Base-by-base conservation (phyloP, 2,329 filamentous ascomycete species). In the Diplodia corticola region DNA sequence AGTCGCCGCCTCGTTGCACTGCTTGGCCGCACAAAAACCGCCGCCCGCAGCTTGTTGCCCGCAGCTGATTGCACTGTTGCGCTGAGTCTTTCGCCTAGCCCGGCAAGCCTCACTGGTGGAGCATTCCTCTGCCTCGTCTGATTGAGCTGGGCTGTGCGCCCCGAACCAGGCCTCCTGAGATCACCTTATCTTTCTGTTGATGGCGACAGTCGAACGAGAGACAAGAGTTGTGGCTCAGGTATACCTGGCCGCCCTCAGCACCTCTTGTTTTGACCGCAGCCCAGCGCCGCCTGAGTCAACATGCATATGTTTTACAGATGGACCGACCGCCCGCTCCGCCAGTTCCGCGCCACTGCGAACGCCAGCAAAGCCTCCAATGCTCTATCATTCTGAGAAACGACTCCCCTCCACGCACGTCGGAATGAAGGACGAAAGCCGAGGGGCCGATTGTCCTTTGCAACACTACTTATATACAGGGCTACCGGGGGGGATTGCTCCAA, bases 261-360 rank as follows among this genome's bases (percentile, higher is more conserved):
- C 20, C 28, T 61, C 44, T 49, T 49, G 57, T 49, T 44, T 61
- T 44, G 48, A 61, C 57, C 57, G 28, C 44, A 50, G n/a, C 44
- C 57, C 40, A 49, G 44, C 13, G 26, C 57, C 28, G 44, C 57
- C 7, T 37, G 57, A 49, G 57, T 61, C 57, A 61, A 61, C 6
- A n/a, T 24, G 17, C 55, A 33, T 60, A 15, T 17, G 40, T 35
- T 37, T 44, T 35, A 49, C 54, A 30, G 40, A 61, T 61, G 44
- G 57, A 61, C 50, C 57, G 57, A 35, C 57, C 28, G 44, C 57
- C 28, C 22, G 40, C 48, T n/a, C 44, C 37, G 57, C 44, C 51
- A 55, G 5, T 24, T 20, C 6, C 24, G 30, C 20, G 51, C 51
- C 44, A 49, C 44, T 20, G 17, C 22, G 17, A 30, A 15, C 37